Percentiles rank a stretch among this genome's conserved stretches.
These are phyloP conservation scores for Xylaria sp. DNA, from an alignment of 2,329 filamentous ascomycete species.

Conservation along the genomic window DNA sequence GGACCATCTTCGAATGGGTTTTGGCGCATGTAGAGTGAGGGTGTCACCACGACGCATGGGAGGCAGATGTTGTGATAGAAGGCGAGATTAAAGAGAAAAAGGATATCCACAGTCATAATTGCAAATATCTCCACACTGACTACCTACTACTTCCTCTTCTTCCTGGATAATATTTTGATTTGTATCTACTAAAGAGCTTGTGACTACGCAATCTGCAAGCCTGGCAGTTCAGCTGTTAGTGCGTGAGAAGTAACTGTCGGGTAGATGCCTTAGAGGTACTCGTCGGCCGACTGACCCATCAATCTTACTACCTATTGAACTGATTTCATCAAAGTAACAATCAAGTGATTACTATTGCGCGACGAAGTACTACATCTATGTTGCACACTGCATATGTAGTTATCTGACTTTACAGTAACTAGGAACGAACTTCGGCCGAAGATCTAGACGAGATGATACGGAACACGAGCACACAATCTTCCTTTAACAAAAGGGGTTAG, in stretches of 20 bases:
- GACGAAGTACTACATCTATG: neutral
- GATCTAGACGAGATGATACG: neutral
- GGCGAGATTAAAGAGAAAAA: neutral
- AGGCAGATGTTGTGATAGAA: conserved; percentile 20
- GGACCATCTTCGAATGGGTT: conserved; percentile 21
- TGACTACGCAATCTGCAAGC: neutral
- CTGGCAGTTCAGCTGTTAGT: neutral
- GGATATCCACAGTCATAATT: neutral
- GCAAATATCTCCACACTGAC: neutral
- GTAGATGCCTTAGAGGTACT: too few relatives aligned
- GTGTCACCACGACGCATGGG: conserved; percentile 32
- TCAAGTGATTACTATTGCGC: neutral
- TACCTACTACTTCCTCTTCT: neutral
- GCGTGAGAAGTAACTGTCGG: too few relatives aligned
- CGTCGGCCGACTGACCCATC: neutral
- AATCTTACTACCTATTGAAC: neutral
- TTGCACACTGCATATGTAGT: neutral
- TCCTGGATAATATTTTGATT: neutral
- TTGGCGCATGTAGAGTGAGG: conserved; percentile 40
- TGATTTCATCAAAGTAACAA: neutral
- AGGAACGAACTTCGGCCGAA: neutral
- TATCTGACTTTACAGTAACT: neutral
- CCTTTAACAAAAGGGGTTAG: neutral
- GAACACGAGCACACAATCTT: neutral
- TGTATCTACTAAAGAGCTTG: neutral